Conservation (phyloP, 257 asterid species). For the Oldenlandia corymbosa region DNA sequence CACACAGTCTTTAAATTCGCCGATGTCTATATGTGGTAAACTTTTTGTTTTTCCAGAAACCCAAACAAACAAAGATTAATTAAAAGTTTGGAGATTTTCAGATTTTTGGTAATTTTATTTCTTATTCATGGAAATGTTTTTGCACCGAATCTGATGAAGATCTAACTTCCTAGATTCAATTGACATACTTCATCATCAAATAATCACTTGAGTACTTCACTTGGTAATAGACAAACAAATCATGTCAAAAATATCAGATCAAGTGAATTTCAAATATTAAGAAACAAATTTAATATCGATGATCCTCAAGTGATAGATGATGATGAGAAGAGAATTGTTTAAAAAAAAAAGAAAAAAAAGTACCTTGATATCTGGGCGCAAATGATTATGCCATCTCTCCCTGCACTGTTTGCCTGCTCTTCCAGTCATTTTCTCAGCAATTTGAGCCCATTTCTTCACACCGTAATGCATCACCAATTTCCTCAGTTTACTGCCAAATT, state of each 20-base stretch:
- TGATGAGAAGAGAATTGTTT: neutral
- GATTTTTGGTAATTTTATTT: neutral
- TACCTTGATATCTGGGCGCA: conserved; percentile 73
- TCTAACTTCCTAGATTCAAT: conserved; percentile 9
- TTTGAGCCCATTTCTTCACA: conserved; percentile 45
- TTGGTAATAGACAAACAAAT: neutral
- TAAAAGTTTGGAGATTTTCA: no score
- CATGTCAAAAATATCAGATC: neutral
- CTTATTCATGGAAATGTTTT: neutral
- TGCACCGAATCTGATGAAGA: neutral
- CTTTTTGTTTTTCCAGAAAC: neutral
- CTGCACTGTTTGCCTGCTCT: conserved; percentile 84
- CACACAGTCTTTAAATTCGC: neutral
- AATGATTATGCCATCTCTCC: conserved; percentile 79
- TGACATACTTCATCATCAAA: neutral
- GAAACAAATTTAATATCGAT: neutral
- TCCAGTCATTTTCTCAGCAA: conserved; percentile 56
- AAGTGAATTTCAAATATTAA: neutral
- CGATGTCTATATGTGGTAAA: neutral
- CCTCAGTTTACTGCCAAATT: conserved; percentile 39
- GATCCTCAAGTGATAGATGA: neutral
- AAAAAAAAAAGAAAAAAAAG: neutral
- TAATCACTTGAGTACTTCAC: neutral
- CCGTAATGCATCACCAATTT: conserved; percentile 49
- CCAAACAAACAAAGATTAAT: neutral